A percentile compares a stretch with the other conserved stretches of the same genome.
Evolutionary conservation across 2,329 filamentous ascomycete genomes (phyloP).

Genomic region (Scorias spongiosa): DNA sequence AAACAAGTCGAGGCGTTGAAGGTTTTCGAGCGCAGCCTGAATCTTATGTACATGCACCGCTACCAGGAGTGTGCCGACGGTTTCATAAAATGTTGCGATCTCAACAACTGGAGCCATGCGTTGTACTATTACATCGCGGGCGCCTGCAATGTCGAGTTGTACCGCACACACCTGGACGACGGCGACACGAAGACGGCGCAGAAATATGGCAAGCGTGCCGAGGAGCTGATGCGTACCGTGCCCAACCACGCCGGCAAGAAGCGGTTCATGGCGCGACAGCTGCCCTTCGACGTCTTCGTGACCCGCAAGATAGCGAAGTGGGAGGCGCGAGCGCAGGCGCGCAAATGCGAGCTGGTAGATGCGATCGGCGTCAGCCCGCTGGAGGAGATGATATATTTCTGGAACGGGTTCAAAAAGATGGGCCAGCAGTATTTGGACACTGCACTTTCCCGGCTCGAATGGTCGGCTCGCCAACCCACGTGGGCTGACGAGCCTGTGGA

Average conservation of each 20-base stretch:
- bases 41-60: constrained; percentile 62
- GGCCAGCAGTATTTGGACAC: constrained; percentile 44
- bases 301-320: constrained; percentile 75
- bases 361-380: constrained; percentile 67
- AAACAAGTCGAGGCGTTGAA: constrained; percentile 78
- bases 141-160: constrained; percentile 63
- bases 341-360: constrained; percentile 56
- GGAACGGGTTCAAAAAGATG: constrained; percentile 83
- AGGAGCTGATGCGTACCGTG: constrained; percentile 55
- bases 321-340: constrained; percentile 58
- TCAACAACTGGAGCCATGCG: constrained; percentile 83
- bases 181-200: constrained; percentile 32
- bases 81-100: constrained; percentile 55
- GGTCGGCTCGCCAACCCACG: constrained; percentile 43
- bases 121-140: constrained; percentile 85
- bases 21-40: constrained; percentile 69
- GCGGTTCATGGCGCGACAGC: constrained; percentile 72
- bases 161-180: constrained; percentile 43
- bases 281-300: constrained; percentile 82
- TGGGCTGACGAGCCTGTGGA: constrained; percentile 41
- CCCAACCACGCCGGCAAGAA: constrained; percentile 68
- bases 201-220: constrained; percentile 36
- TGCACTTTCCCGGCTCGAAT: constrained; percentile 49
- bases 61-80: constrained; percentile 59
- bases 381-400: constrained; percentile 86